Base-by-base conservation (phyloP, 169 alveolate genomes). In the Sarcocystis neurona region DNA sequence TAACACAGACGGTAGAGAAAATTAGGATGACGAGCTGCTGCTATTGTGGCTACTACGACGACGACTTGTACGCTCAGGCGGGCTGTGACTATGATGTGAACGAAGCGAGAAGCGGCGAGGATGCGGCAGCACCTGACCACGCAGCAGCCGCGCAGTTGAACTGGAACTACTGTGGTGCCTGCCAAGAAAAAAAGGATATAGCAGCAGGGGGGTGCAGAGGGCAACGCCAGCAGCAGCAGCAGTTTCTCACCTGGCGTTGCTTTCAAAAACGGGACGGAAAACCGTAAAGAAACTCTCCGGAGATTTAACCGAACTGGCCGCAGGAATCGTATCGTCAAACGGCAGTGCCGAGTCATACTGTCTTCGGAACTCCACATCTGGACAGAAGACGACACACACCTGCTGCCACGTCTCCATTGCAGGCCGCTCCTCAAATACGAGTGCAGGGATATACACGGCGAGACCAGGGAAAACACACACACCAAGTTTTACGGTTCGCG, bases 321-420 rank as follows among this genome's bases (percentile, higher is more conserved):
- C 85, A 56, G 98, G 98, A 10, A 97, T 91, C 41, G 94, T 68
- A 82, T 97, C 98, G 85, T 97, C 98, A 85, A 96, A 97, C 41
- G 97, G 97, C 68, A 95, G 94, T 23, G 97, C 92, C 37, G 97
- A 94, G 90, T 97, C 98, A 84, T 96, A 97, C 90, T 93, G 90
- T 80, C 94, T 93, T 70, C 98, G 92, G 80, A 95, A 94, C 85
- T 92, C 94, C 18, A 92, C 89, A 82, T 97, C 97, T 32, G 96
- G 39, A 85, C 34, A 91, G 2, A 41, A 44, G 8, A 86, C 34
- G 41, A 58, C 34, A 77, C 56, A 48, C 18, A 6, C 10, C 48
- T 20, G 18, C n/a, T 0, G 50, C 77, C 27, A 12, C 74, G n/a
- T 2, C 68, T 37, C 6, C 48, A 60, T 3, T 18, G 30, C 77